Evolutionary conservation across 495 filamentous ascomycete species (phyloP).

Genomic region (Penicillium flavigenum): DNA sequence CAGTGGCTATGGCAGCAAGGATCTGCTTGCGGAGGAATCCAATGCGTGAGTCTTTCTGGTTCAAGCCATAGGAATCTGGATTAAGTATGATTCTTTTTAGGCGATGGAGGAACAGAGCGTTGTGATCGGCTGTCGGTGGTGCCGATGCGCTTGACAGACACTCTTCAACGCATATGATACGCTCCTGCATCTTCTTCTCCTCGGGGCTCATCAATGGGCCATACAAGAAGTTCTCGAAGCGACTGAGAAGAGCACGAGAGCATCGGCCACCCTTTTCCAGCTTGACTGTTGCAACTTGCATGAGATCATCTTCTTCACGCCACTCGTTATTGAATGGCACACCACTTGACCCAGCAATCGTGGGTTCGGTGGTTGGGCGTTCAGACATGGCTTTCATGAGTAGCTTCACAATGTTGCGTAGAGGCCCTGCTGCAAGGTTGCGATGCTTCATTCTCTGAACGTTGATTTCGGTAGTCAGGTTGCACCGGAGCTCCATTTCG

Average conservation of each 20-base stretch:
- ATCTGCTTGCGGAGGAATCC: not conserved
- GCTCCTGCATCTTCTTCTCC: conserved; percentile 5
- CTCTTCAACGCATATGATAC: conserved; percentile 1
- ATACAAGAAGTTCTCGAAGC: conserved; percentile 1
- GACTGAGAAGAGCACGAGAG: conserved; percentile 4
- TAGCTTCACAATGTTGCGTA: not conserved
- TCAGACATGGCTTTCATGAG: not conserved
- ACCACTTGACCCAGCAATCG: too few relatives aligned
- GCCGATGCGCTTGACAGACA: not conserved
- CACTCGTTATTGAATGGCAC: not conserved
- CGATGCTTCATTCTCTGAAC: conserved; percentile 3
- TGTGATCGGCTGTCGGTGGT: not conserved
- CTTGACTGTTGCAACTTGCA: not conserved
- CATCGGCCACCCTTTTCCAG: not conserved
- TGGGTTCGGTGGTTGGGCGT: not conserved
- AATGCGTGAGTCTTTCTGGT: not conserved
- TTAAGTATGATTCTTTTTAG: not conserved
- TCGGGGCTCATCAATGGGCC: conserved; percentile 3
- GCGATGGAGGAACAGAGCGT: not conserved
- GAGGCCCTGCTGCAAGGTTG: not conserved
- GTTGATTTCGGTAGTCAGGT: conserved; percentile 8
- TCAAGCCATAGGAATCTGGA: not conserved
- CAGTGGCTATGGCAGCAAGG: not conserved
- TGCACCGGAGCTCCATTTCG: conserved; percentile 3
- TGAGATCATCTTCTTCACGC: conserved; percentile 7